Evolutionary conservation across 257 asterid genomes (phyloP).

Genomic region (Ophiorrhiza pumila): DNA sequence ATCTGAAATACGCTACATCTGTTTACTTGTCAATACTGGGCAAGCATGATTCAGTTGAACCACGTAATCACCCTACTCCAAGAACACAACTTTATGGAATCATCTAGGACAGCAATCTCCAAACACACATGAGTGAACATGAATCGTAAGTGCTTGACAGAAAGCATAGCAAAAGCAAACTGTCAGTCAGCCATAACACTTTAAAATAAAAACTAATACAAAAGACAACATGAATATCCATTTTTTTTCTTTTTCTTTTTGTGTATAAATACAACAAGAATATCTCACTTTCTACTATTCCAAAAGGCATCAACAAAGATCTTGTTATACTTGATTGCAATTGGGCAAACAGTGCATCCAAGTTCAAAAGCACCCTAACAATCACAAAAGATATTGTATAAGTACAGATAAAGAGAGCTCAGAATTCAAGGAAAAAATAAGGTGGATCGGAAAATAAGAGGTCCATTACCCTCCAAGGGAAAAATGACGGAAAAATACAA

Average conservation of each 20-base stretch:
- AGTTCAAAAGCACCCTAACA: conserved; percentile 95
- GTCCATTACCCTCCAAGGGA: background rate
- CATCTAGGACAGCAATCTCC: background rate
- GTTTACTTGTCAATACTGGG: background rate
- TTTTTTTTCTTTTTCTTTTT: too few species aligned
- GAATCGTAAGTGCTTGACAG: background rate
- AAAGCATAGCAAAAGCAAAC: conserved; percentile 3
- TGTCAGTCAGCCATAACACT: background rate
- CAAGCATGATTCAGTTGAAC: background rate
- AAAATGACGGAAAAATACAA: background rate
- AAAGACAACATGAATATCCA: conserved; percentile 17
- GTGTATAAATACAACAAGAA: background rate
- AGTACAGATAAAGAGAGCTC: background rate
- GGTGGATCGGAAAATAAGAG: background rate
- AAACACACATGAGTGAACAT: background rate
- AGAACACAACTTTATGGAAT: background rate
- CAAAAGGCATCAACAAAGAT: conserved; percentile 97
- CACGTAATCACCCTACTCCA: background rate
- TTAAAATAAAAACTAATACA: background rate
- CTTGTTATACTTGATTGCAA: conserved; percentile 95
- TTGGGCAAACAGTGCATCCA: conserved; percentile 90
- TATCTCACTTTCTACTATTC: conserved; percentile 82
- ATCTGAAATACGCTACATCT: background rate
- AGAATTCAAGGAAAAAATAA: background rate
- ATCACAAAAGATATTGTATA: conserved; percentile 24